Percentiles rank a stretch among this genome's conserved stretches.
phyloP scores from a whole-genome alignment of 106 monocot species.

The Iris macrosiphon region DNA sequence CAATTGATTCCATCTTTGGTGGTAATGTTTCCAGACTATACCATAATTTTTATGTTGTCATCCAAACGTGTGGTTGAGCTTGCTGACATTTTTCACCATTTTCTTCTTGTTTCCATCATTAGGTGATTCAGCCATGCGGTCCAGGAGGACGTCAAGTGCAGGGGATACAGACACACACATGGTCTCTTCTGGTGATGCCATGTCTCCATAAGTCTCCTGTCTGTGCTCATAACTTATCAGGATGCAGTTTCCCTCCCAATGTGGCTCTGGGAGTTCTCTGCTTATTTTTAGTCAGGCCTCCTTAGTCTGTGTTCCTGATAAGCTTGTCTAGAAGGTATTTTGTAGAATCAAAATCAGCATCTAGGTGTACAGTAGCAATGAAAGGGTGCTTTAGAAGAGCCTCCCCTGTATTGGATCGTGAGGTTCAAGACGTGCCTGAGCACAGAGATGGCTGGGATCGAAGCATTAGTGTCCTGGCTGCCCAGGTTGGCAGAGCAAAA shows the following conservation, averaged over 20 bases:
- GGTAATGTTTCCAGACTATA: not conserved
- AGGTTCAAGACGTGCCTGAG: not conserved
- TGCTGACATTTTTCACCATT: not conserved
- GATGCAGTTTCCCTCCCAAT: not conserved
- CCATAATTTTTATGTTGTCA: not conserved
- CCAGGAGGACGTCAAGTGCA: not conserved
- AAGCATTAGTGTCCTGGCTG: not conserved
- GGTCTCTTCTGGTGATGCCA: conserved; percentile 7
- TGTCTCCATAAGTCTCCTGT: conserved; percentile 1
- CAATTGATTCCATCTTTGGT: conserved; percentile 9
- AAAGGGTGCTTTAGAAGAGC: not conserved
- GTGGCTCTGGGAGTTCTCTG: not conserved
- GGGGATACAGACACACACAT: conserved; percentile 4
- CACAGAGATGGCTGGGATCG: not conserved
- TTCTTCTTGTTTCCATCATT: not conserved
- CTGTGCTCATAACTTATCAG: not conserved
- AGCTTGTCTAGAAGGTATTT: conserved; percentile 1
- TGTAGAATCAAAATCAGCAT: not conserved
- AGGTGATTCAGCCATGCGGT: conserved; percentile 1
- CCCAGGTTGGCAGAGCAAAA: conserved; percentile 18
- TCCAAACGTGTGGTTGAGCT: not conserved
- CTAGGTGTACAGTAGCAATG: not conserved
- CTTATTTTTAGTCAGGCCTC: conserved; percentile 10
- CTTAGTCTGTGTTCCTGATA: not conserved
- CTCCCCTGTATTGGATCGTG: not conserved